Evolutionary conservation across 1,139 yeast genomes (phyloP), one percentile per base, ranked within the genome.

Genomic region (Arxiozyma slooffiae): DNA sequence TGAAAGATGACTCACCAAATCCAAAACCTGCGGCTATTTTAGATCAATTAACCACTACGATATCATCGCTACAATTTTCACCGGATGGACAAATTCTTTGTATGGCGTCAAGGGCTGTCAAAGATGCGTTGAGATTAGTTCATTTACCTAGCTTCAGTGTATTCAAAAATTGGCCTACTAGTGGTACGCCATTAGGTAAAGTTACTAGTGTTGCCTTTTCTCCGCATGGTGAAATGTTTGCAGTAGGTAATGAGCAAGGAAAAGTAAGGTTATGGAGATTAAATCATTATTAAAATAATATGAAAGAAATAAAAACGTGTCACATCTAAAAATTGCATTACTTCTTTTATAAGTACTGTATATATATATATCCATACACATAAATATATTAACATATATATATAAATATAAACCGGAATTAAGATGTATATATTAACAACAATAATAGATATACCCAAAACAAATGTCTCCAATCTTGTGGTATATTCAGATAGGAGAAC

Each of bases 121-220:
- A 85, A 62, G 97, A 94, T 67, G 88, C 96, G 1, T 72, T 94
- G 56, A 78, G 90, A 61, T 67, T 94, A 57, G 92, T 89, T 16
- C 98, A 94, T 63, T 70, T 92, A 53, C 96, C 97, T 14, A 77
- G 89, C 11, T 89, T 92, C 54, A 79, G 87, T 14, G 96, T 87
- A 3, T 94, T 82, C 68, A 76, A 82, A 51, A 94, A 94, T 72
- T 94, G 98, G 98, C 99, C 99, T 21, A 92, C 97, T 2, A 82
- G 92, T 52, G 92, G 89, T 8, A 90, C 99, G 0, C 98, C 98
- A 4, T 76, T 94, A 57, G 99, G 98, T 24, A 81, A 83, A 58
- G 96, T 94, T 42, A 87, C 97, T 1, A 71, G 84, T n/a, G 83
- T 81, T 4, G 78, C 81, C 11, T 90, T 90, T 67, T 81, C 95